A percentile compares a stretch with the other conserved stretches of the same genome.
Evolutionary conservation across 2,329 filamentous ascomycete species (phyloP).

Genomic region (Coleophoma crateriformis): DNA sequence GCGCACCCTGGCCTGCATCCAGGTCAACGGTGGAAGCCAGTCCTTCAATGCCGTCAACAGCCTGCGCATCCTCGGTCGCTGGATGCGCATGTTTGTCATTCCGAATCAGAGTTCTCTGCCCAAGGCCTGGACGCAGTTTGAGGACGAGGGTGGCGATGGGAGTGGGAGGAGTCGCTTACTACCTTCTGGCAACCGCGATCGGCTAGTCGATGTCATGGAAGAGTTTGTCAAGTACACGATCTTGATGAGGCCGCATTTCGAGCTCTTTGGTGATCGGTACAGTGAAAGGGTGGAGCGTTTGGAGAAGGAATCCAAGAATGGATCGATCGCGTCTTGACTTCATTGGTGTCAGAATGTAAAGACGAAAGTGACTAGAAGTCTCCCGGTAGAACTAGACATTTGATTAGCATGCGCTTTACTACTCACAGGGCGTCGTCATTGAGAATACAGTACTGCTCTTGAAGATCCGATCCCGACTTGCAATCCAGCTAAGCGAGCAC

Average conservation of each 20-base stretch:
- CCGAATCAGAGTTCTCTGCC: slow-evolving; percentile 62
- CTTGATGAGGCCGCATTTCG: slow-evolving; percentile 55
- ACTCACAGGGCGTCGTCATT: too few relatives aligned
- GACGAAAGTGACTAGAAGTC: too few relatives aligned
- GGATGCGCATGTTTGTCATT: slow-evolving; percentile 66
- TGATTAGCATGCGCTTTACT: too few relatives aligned
- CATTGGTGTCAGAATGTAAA: too few relatives aligned
- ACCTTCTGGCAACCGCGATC: slow-evolving; percentile 50
- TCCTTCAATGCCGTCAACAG: slow-evolving; percentile 64
- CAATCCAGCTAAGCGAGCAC: too few relatives aligned
- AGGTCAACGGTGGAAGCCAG: slow-evolving; percentile 60
- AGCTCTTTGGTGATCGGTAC: slow-evolving; percentile 55
- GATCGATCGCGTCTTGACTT: too few relatives aligned
- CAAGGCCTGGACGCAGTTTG: slow-evolving; percentile 58
- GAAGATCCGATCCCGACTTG: too few relatives aligned
- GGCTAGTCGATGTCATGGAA: slow-evolving; percentile 63
- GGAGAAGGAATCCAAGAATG: slow-evolving; percentile 14
- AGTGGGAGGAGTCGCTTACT: slow-evolving; percentile 43
- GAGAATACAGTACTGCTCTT: too few relatives aligned
- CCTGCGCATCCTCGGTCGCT: slow-evolving; percentile 58
- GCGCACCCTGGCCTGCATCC: slow-evolving; percentile 54
- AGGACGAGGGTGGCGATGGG: slow-evolving; percentile 30
- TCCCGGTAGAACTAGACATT: too few relatives aligned
- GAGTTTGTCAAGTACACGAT: slow-evolving; percentile 67
- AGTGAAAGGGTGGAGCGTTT: slow-evolving; percentile 48